These are phyloP conservation scores for Nannizziopsis barbatae DNA, from an alignment of 2,329 filamentous ascomycete genomes.

Conservation along the genomic window DNA sequence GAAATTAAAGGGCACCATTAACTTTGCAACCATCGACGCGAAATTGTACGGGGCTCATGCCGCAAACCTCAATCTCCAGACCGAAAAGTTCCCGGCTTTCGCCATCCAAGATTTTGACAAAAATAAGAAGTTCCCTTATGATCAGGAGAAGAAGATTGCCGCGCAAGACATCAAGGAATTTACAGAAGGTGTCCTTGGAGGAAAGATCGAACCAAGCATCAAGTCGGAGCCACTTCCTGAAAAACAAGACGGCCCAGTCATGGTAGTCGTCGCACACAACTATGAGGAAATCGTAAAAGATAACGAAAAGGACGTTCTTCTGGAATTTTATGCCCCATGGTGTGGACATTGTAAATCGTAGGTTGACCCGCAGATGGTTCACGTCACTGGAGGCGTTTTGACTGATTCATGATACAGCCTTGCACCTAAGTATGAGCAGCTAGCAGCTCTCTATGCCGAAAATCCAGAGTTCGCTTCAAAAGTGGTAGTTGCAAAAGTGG, in stretches of 20 bases:
- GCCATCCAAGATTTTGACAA: constrained; percentile 91
- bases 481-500: constrained; percentile 74
- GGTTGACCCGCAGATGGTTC: constrained; percentile 19
- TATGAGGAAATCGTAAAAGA: constrained; percentile 88
- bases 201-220: constrained; percentile 89
- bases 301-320: constrained; percentile 87
- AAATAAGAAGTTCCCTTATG: constrained; percentile 95
- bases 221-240: constrained; percentile 97
- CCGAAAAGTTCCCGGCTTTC: constrained; percentile 91
- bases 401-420: constrained; percentile 32
- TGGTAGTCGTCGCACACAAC: constrained; percentile 80
- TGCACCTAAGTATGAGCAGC: constrained; percentile 57
- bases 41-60: constrained; percentile 89
- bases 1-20: constrained; percentile 86
- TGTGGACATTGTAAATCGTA: constrained; percentile 60
- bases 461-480: constrained; percentile 42
- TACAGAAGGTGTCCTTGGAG: constrained; percentile 70
- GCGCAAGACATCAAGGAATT: constrained; percentile 65
- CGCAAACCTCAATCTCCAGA: constrained; percentile 91
- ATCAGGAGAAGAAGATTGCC: constrained; percentile 70
- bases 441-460: constrained; percentile 46
- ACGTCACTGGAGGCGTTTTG: neutral
- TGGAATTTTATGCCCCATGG: constrained; percentile 96
- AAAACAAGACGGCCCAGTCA: constrained; percentile 79
- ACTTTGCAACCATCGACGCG: constrained; percentile 96